Base-by-base conservation (phyloP, 2,329 filamentous ascomycete genomes). In the Beauveria asiatica region DNA sequence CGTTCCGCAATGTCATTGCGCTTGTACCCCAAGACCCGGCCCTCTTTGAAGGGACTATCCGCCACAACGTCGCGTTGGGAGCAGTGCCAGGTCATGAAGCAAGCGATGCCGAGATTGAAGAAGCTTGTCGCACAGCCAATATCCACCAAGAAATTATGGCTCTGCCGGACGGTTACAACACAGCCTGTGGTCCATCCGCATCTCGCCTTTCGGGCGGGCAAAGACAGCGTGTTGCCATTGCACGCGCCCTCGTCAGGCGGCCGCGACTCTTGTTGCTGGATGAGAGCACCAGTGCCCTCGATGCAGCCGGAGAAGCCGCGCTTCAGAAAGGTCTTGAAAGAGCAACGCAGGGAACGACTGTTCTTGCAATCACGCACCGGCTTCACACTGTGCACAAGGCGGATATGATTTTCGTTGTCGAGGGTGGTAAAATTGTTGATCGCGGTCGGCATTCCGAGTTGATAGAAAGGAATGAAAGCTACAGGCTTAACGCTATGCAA, bases 231-330 rank as follows among this genome's bases (percentile, higher is more conserved):
- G 71, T 92, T 13, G 83, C 84, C 0, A 90, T 92, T 65, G 88
- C 89, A 0, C 78, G 89, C 10, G 87, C 88, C 0, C 75, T 90
- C 2, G 78, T 89, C 2, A 79, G 88, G 0, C 77, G 80, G 53
- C 88, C 88, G 0, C 78, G 84, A 41, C 76, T 92, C 3, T 70
- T 92, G 33, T 79, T 92, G 46, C 76, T 92, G 1, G 89, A 92
- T 65, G 88, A 92, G 74, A 85, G 86, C n/a, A 92, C 88, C 0
- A 86, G 82, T 25, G 86, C 85, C 7, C 75, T 92, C 3, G 89
- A 92, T 67, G 80, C 81, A 0, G 82, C 83, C 64, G 84, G 80
- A 39, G 85, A 87, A 27, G 74, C 76, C 3, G 69, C 84, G 11
- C 79, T 92, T n/a, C 79, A 86, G 46, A 77, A 84, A 5, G 84